Evolutionary conservation across 148 eudicot species (phyloP).

Genomic region (Limonium bicolor): DNA sequence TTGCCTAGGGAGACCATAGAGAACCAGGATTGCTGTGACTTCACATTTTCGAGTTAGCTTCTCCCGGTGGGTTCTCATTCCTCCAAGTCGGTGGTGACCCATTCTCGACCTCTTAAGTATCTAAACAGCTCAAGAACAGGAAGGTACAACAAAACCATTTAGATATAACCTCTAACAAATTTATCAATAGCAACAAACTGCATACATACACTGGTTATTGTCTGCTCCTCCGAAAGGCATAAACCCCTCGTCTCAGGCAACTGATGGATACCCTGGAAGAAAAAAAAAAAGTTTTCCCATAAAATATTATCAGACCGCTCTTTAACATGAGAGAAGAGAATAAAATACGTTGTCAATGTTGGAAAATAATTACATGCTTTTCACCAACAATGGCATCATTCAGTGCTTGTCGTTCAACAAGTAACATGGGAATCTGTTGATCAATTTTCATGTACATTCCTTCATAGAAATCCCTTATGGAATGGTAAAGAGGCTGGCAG

Average conservation of each 20-base stretch:
- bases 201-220: slow-evolving; percentile 68
- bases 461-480: slow-evolving; percentile 90
- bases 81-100: slow-evolving; percentile 64
- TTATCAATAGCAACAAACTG: neutral
- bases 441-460: slow-evolving; percentile 95
- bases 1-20: slow-evolving; percentile 97
- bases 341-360: too few relatives aligned
- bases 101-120: slow-evolving; percentile 68
- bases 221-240: slow-evolving; percentile 98
- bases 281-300: too few relatives aligned
- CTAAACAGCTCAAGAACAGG: slow-evolving; percentile 21
- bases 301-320: too few relatives aligned
- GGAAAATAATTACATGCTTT: slow-evolving; percentile 63
- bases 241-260: slow-evolving; percentile 98
- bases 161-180: neutral
- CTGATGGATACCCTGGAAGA: slow-evolving; percentile 78
- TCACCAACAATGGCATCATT: slow-evolving; percentile 98
- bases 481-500: slow-evolving; percentile 90
- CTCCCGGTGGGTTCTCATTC: slow-evolving; percentile 86
- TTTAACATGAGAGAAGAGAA: too few relatives aligned
- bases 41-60: slow-evolving; percentile 78
- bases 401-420: slow-evolving; percentile 94
- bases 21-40: slow-evolving; percentile 95
- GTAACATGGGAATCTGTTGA: slow-evolving; percentile 94
- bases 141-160: neutral